Evolutionary conservation across 371 early-diverging fungal species (phyloP).

Genomic region (Fennellomyces sp.): DNA sequence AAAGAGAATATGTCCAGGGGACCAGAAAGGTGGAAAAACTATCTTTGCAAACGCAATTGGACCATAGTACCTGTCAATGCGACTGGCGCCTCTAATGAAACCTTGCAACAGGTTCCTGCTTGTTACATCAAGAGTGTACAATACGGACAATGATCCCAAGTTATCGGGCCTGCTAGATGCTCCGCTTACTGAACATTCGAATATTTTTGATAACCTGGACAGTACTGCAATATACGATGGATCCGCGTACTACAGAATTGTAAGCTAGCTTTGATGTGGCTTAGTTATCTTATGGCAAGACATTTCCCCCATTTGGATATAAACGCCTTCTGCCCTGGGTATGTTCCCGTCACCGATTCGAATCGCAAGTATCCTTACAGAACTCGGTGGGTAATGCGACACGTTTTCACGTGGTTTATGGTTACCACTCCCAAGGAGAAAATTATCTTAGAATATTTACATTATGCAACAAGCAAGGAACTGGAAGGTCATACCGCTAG

Average conservation of each 20-base stretch:
- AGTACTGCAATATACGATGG: conserved; percentile 24
- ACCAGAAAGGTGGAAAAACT: conserved; percentile 22
- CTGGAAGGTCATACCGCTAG: no score
- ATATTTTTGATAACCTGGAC: conserved; percentile 26
- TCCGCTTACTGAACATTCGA: conserved; percentile 16
- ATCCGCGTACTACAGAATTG: conserved; percentile 38
- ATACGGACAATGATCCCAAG: conserved; percentile 26
- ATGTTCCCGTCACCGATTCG: conserved; percentile 40
- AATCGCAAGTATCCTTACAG: no score
- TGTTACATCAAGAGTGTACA: conserved; percentile 36
- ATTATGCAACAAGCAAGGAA: no score
- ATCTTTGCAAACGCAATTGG: conserved; percentile 38
- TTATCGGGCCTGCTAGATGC: background rate
- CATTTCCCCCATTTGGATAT: conserved; percentile 13
- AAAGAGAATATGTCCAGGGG: conserved; percentile 9
- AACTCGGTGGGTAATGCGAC: no score
- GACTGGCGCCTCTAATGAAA: conserved; percentile 29
- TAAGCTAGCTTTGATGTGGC: conserved; percentile 27
- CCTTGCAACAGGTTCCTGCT: conserved; percentile 27
- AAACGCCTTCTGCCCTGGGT: conserved; percentile 43
- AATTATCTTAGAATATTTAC: no score
- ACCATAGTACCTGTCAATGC: conserved; percentile 29
- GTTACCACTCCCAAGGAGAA: no score
- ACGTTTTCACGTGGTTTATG: no score
- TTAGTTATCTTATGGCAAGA: conserved; percentile 19